Evolutionary conservation across 2,329 filamentous ascomycete genomes (phyloP).

Genomic region (Verticillium zaregamsianum): DNA sequence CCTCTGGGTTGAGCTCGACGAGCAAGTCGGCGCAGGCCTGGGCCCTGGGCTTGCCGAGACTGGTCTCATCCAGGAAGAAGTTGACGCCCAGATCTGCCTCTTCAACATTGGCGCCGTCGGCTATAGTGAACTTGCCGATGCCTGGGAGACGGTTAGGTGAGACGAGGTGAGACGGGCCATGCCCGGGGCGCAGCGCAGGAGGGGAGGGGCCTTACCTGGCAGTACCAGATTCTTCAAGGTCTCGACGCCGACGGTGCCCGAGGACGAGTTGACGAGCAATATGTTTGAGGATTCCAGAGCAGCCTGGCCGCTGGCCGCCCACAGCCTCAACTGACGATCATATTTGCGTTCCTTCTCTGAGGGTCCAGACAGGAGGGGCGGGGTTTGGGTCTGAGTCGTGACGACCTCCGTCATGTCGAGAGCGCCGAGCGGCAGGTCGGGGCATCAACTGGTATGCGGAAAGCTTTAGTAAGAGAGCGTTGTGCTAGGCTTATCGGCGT

Average conservation of each 20-base stretch:
- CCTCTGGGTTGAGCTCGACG: constrained; percentile 88
- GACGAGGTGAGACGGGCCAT: too few relatives aligned
- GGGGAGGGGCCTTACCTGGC: constrained; percentile 52
- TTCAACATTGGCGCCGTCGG: constrained; percentile 71
- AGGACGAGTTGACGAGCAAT: constrained; percentile 81
- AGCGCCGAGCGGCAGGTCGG: background rate
- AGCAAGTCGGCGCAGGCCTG: constrained; percentile 73
- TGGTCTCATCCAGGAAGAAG: constrained; percentile 85
- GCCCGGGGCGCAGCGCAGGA: background rate
- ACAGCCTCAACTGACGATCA: constrained; percentile 89
- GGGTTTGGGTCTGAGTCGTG: constrained; percentile 32
- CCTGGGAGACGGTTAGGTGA: constrained; percentile 38
- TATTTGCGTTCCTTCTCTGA: constrained; percentile 73
- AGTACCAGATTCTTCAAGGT: constrained; percentile 96
- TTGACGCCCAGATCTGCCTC: constrained; percentile 89
- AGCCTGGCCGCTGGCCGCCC: constrained; percentile 88
- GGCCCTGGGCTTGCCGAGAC: constrained; percentile 72
- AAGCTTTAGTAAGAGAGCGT: background rate
- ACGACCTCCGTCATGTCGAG: constrained; percentile 39
- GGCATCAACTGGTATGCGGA: background rate
- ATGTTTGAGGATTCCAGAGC: constrained; percentile 89
- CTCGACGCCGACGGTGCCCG: constrained; percentile 86
- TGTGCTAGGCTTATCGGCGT: background rate
- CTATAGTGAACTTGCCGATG: constrained; percentile 87
- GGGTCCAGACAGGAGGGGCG: constrained; percentile 46